Conservation (phyloP, 2,329 filamentous ascomycete species). For the Aspergillus bombycis region DNA sequence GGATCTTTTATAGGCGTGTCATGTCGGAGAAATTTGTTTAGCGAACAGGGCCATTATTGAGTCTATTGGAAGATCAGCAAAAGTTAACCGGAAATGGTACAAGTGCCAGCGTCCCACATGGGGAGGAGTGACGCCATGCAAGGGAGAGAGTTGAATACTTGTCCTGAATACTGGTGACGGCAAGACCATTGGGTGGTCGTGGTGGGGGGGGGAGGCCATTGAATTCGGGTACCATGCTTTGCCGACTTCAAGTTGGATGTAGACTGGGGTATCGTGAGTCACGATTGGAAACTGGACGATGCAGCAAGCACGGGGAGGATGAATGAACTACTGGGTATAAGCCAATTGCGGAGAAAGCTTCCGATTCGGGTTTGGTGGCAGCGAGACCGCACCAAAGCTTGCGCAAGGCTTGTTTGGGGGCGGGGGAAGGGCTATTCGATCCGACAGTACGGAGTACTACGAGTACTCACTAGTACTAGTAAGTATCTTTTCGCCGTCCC, state of each 20-base stretch:
- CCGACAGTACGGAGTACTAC: neutral
- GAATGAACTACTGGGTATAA: neutral
- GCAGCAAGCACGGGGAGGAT: neutral
- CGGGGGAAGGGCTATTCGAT: constrained; percentile 13
- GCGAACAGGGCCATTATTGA: constrained; percentile 9
- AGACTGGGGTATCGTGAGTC: neutral
- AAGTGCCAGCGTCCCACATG: constrained; percentile 8
- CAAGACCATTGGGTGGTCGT: neutral
- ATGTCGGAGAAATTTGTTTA: constrained; percentile 18
- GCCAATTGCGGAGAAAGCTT: neutral
- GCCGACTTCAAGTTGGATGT: too few relatives aligned
- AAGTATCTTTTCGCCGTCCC: too few relatives aligned
- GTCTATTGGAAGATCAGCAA: constrained; percentile 23
- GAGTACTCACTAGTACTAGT: too few relatives aligned
- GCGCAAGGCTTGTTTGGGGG: constrained; percentile 10
- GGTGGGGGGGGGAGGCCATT: neutral
- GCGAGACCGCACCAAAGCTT: neutral
- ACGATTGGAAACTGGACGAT: neutral
- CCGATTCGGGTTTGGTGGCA: neutral
- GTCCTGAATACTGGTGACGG: neutral
- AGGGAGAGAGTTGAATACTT: neutral
- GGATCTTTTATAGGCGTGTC: constrained; percentile 16
- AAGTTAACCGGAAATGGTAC: constrained; percentile 15
- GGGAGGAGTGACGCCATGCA: constrained; percentile 9
- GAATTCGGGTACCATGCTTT: neutral